Evolutionary conservation across 768 basidiomycete genomes (phyloP).

Genomic region (Fibroporia radiculosa): DNA sequence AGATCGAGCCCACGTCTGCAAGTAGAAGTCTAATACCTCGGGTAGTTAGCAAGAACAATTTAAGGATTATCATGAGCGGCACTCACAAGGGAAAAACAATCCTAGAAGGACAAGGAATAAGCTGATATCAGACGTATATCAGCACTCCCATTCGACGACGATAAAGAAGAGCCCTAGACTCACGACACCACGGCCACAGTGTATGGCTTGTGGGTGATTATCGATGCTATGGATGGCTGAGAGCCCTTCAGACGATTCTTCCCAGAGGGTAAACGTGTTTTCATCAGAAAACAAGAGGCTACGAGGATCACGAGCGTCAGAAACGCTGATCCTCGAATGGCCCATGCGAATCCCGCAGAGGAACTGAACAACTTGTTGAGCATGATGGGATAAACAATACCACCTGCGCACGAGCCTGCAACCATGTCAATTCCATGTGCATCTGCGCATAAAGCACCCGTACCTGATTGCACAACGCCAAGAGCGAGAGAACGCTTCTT

Average conservation of each 20-base stretch:
- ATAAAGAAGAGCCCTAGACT: background rate
- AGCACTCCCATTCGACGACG: background rate
- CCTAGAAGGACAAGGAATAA: slow-evolving; percentile 6
- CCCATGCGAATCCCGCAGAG: slow-evolving; percentile 33
- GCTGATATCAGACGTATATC: background rate
- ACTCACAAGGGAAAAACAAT: slow-evolving; percentile 16
- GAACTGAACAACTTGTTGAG: slow-evolving; percentile 22
- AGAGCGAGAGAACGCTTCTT: slow-evolving; percentile 28
- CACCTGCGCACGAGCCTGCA: slow-evolving; percentile 20
- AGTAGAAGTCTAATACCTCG: slow-evolving; percentile 10
- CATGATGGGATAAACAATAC: slow-evolving; percentile 28
- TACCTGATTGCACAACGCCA: slow-evolving; percentile 19
- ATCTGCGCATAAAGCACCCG: background rate
- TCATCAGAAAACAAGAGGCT: slow-evolving; percentile 11
- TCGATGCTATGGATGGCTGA: slow-evolving; percentile 1
- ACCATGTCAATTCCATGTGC: slow-evolving; percentile 14
- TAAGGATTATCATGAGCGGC: background rate
- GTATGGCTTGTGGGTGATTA: slow-evolving; percentile 11
- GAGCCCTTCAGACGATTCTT: too few relatives aligned
- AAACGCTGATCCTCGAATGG: slow-evolving; percentile 24
- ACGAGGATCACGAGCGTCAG: slow-evolving; percentile 13
- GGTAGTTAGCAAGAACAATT: background rate
- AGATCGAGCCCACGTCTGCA: slow-evolving; percentile 8
- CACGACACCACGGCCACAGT: slow-evolving; percentile 7
- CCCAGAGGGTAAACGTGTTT: background rate